Percentiles rank a stretch among this genome's conserved stretches.
phyloP scores from a whole-genome alignment of 2,329 filamentous ascomycete genomes.

The Microdochium paspali region DNA sequence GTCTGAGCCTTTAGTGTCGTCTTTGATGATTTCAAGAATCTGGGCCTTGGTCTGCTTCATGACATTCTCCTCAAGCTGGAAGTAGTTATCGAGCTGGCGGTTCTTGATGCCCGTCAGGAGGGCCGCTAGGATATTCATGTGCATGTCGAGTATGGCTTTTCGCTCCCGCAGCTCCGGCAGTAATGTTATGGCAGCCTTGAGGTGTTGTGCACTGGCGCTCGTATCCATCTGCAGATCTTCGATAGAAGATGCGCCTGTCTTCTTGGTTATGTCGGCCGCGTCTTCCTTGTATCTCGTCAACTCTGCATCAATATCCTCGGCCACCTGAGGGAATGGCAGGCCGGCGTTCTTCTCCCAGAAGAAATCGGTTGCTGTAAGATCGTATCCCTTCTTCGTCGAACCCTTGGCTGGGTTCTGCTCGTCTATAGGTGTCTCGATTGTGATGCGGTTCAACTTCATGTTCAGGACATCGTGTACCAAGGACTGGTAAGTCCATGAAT shows the following conservation, averaged over 20 bases:
- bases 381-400: constrained; percentile 79
- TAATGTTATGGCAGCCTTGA: constrained; percentile 91
- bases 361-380: constrained; percentile 82
- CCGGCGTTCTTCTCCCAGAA: constrained; percentile 94
- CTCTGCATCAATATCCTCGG: constrained; percentile 91
- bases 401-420: constrained; percentile 67
- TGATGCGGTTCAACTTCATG: constrained; percentile 87
- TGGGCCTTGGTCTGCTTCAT: constrained; percentile 86
- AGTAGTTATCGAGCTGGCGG: constrained; percentile 90
- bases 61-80: constrained; percentile 87
- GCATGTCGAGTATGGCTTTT: constrained; percentile 91
- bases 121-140: constrained; percentile 94
- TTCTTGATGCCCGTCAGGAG: constrained; percentile 75
- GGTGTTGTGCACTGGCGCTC: constrained; percentile 80
- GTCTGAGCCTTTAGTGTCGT: constrained; percentile 71
- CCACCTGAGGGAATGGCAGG: constrained; percentile 87
- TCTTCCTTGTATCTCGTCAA: constrained; percentile 93
- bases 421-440: constrained; percentile 75
- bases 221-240: constrained; percentile 90
- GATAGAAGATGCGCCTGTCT: constrained; percentile 84
- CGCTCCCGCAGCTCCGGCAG: constrained; percentile 87
- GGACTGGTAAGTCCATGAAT: constrained; percentile 77
- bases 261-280: constrained; percentile 86
- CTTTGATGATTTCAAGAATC: constrained; percentile 77
- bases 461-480: constrained; percentile 62